Base-by-base conservation (phyloP, 495 filamentous ascomycete genomes). In the Penicillium pulvis region DNA sequence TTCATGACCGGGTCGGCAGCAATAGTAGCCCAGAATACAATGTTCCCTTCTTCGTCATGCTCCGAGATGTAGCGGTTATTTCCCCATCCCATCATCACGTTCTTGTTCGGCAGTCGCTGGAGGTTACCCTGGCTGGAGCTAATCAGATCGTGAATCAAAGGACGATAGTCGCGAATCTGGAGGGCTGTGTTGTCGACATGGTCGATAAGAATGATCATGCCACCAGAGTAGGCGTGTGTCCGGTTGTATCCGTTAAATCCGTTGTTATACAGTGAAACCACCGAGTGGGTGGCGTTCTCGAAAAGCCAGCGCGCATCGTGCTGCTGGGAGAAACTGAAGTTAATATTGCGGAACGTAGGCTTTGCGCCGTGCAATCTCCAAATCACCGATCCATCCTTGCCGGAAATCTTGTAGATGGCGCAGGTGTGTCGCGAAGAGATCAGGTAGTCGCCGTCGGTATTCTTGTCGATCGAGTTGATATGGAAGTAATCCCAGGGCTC, bases 401-500 rank as follows among this genome's bases (percentile, higher is more conserved):
- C 83, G 36, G 84, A 85, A 58, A 88, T 79, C 61, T 84, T 83
- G 64, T 83, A 83, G 50, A 88, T 76, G 30, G 81, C 74, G 63
- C 78, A 80, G 1, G 79, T 80, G 62, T 87, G 80, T 6, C 85
- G 81, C 7, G 81, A 81, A 2, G 84, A 86, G 26, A 87, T 80
- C 41, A 87, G 63, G 62, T 86, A 87, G 67, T 85, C 80, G 6
- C 84, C 83, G 4, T 79, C 76, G 0, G 45, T 44, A 63, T 83
- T 79, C 66, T 85, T 85, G 62, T 86, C 83, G 51, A 88, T 74
- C 19, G 81, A 84, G 67, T 87, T 86, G 70, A 88, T 83, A 67
- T 86, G 84, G 72, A 86, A 87, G 66, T 83, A 86, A 66, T 88
- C 83, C 80, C 81, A 87, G 4, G 84, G 79, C 57, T 80, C 66